Evolutionary conservation across 208 protist genomes (phyloP).

Genomic region (Balamuthia mandrillaris): DNA sequence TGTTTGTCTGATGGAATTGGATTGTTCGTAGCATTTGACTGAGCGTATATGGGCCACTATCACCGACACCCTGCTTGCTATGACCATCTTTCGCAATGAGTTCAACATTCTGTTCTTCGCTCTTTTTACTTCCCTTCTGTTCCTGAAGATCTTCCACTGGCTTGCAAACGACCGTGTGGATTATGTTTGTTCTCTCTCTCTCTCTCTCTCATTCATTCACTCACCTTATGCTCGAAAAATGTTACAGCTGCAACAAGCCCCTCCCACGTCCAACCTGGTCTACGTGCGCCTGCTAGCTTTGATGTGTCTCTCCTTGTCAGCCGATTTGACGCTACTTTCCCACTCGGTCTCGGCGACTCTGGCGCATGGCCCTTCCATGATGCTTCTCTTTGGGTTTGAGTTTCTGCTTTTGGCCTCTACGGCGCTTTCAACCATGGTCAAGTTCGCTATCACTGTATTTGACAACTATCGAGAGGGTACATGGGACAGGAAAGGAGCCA

Average conservation of each 20-base stretch:
- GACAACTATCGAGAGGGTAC: neutral
- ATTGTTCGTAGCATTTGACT: neutral
- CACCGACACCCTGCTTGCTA: conserved; percentile 56
- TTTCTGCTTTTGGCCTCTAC: neutral
- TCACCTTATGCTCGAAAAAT: neutral
- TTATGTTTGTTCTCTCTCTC: conserved; percentile 21
- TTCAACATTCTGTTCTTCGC: conserved; percentile 41
- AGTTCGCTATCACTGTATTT: neutral
- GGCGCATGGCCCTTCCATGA: neutral
- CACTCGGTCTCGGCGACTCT: neutral
- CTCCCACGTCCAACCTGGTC: neutral
- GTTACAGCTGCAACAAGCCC: neutral
- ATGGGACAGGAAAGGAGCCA: conserved; percentile 9
- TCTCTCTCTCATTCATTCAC: neutral
- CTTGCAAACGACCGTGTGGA: conserved; percentile 48
- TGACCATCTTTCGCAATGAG: conserved; percentile 62
- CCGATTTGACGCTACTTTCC: neutral
- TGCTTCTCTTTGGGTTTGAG: conserved; percentile 9
- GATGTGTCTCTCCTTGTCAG: neutral
- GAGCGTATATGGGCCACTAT: conserved; percentile 15
- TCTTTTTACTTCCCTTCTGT: conserved; percentile 46
- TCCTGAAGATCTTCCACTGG: conserved; percentile 63
- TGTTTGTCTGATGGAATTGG: too few species aligned
- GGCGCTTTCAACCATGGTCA: neutral
- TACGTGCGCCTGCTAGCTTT: conserved; percentile 38